Base-by-base conservation (phyloP, 257 asterid genomes). In the Penstemon eatonii region DNA sequence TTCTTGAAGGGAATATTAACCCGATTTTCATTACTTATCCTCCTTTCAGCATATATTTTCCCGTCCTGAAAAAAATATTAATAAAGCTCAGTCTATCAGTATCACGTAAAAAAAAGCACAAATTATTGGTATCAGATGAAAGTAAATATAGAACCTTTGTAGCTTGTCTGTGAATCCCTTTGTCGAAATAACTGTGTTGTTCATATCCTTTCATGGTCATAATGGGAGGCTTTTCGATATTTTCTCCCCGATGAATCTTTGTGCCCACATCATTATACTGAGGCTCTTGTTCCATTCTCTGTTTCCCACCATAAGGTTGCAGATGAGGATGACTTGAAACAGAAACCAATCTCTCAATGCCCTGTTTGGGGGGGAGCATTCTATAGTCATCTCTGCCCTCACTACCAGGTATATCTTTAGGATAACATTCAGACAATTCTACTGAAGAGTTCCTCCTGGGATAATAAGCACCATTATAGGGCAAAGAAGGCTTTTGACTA, bases 361-460 rank as follows among this genome's bases (percentile, higher is more conserved):
- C 76, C 37, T 60, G 75, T 37, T 54, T 71, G 51, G 79, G 67
- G 51, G 79, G 67, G 60, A 70, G 73, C 80, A 70, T 68, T 72
- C 71, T 75, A 75, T 77, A 74, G 43, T 70, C 71, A 9, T 75
- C 84, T 80, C 79, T 70, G 77, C 73, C 74, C 52, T 80, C 83
- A 62, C 63, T 56, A 63, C 58, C 86, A 39, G 74, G 77, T 46
- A 55, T 41, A 18, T 77, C 80, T 75, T 77, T 74, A 37, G 68
- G 72, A 62, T 80, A 73, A 65, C 71, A 80, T 64, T 85, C 91
- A 52, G 75, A 78, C 63, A 78, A 66, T 67, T 82, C 84, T 19
- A 71, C 65, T 0, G 82, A 67, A 67, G 87, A 72, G 68, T 75
- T 82, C 59, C 83, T 70, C 39, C 81, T 62, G 3, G 80, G 79